phyloP scores from a whole-genome alignment of 2,329 filamentous ascomycete species.

The Colletotrichum tropicale region DNA sequence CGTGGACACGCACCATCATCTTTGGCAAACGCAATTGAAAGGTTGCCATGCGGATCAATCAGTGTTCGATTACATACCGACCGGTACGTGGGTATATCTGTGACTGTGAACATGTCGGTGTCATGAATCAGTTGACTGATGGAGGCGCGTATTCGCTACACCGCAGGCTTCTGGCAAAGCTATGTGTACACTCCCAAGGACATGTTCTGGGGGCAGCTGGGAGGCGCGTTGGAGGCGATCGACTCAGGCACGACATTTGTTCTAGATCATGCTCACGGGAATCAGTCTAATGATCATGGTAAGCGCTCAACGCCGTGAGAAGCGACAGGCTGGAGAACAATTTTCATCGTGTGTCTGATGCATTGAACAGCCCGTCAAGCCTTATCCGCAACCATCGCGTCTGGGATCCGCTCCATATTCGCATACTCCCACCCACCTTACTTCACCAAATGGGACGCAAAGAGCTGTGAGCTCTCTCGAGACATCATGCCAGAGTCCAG shows the following conservation, averaged over 20 bases:
- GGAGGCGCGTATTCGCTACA: background rate
- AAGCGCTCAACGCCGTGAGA: background rate
- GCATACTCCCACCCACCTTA: background rate
- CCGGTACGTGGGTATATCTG: background rate
- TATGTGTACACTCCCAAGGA: slow-evolving; percentile 32
- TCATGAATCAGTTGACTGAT: background rate
- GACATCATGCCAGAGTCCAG: background rate
- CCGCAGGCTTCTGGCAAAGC: background rate
- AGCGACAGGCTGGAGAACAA: background rate
- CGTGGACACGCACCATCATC: background rate
- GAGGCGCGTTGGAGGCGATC: slow-evolving; percentile 41
- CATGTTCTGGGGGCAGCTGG: slow-evolving; percentile 48
- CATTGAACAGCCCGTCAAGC: background rate
- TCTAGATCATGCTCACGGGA: background rate
- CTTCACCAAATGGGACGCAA: background rate
- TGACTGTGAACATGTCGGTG: background rate
- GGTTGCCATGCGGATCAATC: background rate
- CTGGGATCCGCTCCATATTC: background rate
- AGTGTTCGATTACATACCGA: background rate
- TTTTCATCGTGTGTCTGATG: background rate
- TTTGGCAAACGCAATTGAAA: background rate
- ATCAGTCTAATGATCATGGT: background rate
- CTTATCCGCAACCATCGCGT: background rate
- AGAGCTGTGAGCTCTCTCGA: background rate
- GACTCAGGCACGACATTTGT: slow-evolving; percentile 23